Percentiles rank a stretch among this genome's conserved stretches.
These are phyloP conservation scores for Monosporozyma servazzii DNA, from an alignment of 805 yeast genomes.

Conservation along the genomic window DNA sequence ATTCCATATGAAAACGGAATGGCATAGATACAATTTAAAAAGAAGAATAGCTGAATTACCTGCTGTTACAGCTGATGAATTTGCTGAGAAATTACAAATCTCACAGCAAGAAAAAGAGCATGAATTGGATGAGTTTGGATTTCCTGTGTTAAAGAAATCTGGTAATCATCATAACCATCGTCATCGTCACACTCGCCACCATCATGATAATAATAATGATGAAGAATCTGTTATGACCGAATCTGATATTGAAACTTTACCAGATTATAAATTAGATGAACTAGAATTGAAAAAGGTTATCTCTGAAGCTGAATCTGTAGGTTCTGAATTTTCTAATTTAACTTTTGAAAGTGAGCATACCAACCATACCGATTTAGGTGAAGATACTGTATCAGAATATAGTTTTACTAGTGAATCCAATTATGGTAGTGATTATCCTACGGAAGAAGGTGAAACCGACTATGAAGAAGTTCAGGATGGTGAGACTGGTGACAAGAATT, in stretches of 20 bases:
- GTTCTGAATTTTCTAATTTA: conserved; percentile 44
- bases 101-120: conserved; percentile 26
- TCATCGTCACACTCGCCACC: conserved; percentile 2
- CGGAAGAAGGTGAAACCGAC: conserved; percentile 27
- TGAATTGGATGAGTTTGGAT: conserved; percentile 34
- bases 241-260: background rate
- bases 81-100: conserved; percentile 32
- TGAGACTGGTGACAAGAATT: conserved; percentile 15
- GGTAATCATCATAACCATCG: background rate
- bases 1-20: conserved; percentile 91
- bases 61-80: conserved; percentile 52
- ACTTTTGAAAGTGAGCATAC: conserved; percentile 29
- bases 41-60: conserved; percentile 82
- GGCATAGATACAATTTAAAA: conserved; percentile 95
- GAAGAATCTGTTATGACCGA: conserved; percentile 7
- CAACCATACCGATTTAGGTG: conserved; percentile 29
- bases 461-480: conserved; percentile 8
- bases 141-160: conserved; percentile 26
- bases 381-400: conserved; percentile 44
- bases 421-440: conserved; percentile 19
- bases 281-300: conserved; percentile 25
- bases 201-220: conserved; percentile 18
- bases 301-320: conserved; percentile 48
- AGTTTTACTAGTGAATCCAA: conserved; percentile 36
- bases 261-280: background rate